These are phyloP conservation scores for Vanderwaltozyma polyspora DNA, from an alignment of 805 yeast species.

Conservation along the genomic window DNA sequence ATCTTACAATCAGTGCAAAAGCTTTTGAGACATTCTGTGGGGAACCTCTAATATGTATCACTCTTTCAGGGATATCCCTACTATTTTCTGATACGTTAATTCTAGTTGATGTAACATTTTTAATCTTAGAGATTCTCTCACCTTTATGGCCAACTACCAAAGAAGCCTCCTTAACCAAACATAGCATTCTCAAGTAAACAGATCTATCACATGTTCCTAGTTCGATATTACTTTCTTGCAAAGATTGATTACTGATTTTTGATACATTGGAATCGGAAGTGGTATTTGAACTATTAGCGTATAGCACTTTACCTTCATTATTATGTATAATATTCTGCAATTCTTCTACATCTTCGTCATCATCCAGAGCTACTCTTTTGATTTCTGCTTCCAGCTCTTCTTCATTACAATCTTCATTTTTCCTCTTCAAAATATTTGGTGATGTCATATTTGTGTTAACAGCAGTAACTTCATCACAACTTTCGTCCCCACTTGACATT, in stretches of 20 bases:
- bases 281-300: neutral
- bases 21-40: slow-evolving; percentile 75
- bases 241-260: neutral
- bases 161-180: slow-evolving; percentile 67
- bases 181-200: slow-evolving; percentile 61
- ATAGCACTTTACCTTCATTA: neutral
- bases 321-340: neutral
- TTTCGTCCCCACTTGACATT: too few species aligned
- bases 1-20: slow-evolving; percentile 60
- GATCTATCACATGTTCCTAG: slow-evolving; percentile 46
- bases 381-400: slow-evolving; percentile 38
- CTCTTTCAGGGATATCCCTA: slow-evolving; percentile 61
- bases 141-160: slow-evolving; percentile 72
- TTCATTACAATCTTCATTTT: slow-evolving; percentile 46
- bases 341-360: slow-evolving; percentile 25
- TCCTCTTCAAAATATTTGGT: slow-evolving; percentile 42
- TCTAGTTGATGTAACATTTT: slow-evolving; percentile 51
- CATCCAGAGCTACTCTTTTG: slow-evolving; percentile 62
- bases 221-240: slow-evolving; percentile 11
- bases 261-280: neutral
- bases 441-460: too few species aligned
- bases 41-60: slow-evolving; percentile 61
- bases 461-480: too few species aligned
- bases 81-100: slow-evolving; percentile 65
- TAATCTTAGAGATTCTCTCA: slow-evolving; percentile 54